phyloP scores from a whole-genome alignment of 495 filamentous ascomycete species.

The Pseudotulostoma volvatum region DNA sequence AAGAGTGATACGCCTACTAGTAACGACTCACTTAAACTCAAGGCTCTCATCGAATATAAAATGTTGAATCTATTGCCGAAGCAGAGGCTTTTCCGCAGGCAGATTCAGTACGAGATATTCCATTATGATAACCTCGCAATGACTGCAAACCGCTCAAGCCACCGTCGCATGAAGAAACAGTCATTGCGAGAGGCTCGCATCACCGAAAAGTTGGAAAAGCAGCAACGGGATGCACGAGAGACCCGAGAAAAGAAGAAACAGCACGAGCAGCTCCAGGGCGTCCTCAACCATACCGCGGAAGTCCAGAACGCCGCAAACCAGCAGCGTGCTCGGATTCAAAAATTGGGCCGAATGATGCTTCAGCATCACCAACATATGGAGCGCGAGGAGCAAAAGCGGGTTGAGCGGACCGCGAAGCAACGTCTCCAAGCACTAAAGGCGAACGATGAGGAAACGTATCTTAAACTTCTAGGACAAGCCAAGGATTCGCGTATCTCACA shows the following conservation, averaged over 20 bases:
- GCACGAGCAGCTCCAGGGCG: conserved; percentile 63
- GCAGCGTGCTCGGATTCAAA: conserved; percentile 56
- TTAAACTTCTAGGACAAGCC: conserved; percentile 90
- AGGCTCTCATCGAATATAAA: conserved; percentile 87
- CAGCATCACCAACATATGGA: conserved; percentile 87
- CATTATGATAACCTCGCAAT: conserved; percentile 88
- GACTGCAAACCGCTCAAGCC: conserved; percentile 77
- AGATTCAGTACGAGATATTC: conserved; percentile 75
- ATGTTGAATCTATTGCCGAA: conserved; percentile 65
- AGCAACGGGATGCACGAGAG: conserved; percentile 89
- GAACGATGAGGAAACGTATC: conserved; percentile 96
- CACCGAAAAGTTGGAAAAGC: conserved; percentile 96
- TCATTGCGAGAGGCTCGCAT: conserved; percentile 89
- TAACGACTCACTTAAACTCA: conserved; percentile 72
- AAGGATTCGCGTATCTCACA: conserved; percentile 99
- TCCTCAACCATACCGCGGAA: conserved; percentile 52
- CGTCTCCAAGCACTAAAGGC: conserved; percentile 97
- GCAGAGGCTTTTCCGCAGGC: conserved; percentile 69
- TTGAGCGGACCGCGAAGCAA: conserved; percentile 94
- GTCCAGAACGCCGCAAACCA: conserved; percentile 35
- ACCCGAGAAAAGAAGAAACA: conserved; percentile 93
- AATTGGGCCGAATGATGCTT: conserved; percentile 75
- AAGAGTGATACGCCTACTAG: conserved; percentile 51
- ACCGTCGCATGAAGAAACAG: conserved; percentile 92
- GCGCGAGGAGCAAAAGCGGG: conserved; percentile 94